phyloP scores from a whole-genome alignment of 768 basidiomycete species.

The Tylopilus intermedius region DNA sequence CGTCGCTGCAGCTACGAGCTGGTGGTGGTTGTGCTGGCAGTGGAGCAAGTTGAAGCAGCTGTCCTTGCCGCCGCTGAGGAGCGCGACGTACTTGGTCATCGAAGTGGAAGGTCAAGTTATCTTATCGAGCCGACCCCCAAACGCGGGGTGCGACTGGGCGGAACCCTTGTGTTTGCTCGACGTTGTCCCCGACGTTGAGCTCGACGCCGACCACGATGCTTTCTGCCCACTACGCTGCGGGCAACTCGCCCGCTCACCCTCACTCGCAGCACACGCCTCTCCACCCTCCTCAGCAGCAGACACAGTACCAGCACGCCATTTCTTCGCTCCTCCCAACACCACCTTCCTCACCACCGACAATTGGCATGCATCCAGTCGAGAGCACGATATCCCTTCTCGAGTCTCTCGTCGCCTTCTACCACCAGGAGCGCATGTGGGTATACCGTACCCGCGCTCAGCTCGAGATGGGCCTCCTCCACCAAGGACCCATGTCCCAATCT shows the following conservation, averaged over 20 bases:
- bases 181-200: background rate
- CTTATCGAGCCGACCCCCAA: conserved; percentile 24
- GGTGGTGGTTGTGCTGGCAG: conserved; percentile 79
- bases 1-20: conserved; percentile 84
- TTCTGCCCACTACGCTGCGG: conserved; percentile 39
- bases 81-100: conserved; percentile 68
- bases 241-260: conserved; percentile 16
- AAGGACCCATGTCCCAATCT: conserved; percentile 4
- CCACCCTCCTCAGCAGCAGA: conserved; percentile 24
- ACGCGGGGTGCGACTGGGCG: conserved; percentile 4
- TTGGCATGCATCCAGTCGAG: conserved; percentile 34
- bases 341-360: conserved; percentile 29
- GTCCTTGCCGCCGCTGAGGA: conserved; percentile 97
- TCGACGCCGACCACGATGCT: conserved; percentile 55
- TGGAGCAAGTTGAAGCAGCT: conserved; percentile 94
- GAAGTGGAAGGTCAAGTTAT: background rate
- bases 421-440: conserved; percentile 68
- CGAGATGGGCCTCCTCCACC: conserved; percentile 40
- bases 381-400: conserved; percentile 58
- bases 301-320: conserved; percentile 24
- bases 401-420: conserved; percentile 61
- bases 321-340: conserved; percentile 33
- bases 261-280: conserved; percentile 26
- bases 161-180: background rate
- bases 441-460: conserved; percentile 59